Evolutionary conservation across 495 filamentous ascomycete genomes (phyloP), one percentile per base, ranked within the genome.

Genomic region (Cudoniella acicularis): DNA sequence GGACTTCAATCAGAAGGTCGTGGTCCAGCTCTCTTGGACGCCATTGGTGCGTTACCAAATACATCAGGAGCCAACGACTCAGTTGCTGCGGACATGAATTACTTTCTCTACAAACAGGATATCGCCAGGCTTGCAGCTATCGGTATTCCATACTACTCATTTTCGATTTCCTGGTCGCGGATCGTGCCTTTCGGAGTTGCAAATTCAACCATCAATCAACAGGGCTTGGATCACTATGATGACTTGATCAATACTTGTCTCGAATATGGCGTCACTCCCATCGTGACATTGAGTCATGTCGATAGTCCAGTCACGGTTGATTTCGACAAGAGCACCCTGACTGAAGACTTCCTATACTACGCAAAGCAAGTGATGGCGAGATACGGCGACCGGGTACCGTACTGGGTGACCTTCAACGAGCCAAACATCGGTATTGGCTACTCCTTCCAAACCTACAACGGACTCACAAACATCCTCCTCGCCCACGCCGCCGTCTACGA

Each of bases 101-200:
- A 80, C 61, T 79, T 70, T 36, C 62, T 78, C 10, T 80, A 80
- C 55, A 79, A 79, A 56, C 75, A 80, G 56, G 78, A 81, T 49
- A 76, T 81, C 55, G 67, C 70, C 52, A 67, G 77, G 2, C 46
- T 79, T 24, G 77, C 78, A 0, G 70, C 73, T 1, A 77, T 79
- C 63, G 77, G 78, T 0, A 71, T 79, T 24, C 72, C 72, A 41
- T 77, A 79, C 61, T 79, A 77, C 64, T 73, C 67, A n/a, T 79
- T 79, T 61, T 70, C 69, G 0, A 74, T 79, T 30, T 60, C 75
- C 1, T 79, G 77, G 77, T 56, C 71, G 0, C 72, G 77, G 0
- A 75, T 78, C 25, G 49, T 78, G 24, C 77, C 76, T 1, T 79
- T 79, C 54, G 71, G 62, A 8, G 52, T 70, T 17, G 64, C 74